phyloP scores from a whole-genome alignment of 768 basidiomycete species.

The Mycena kentingensis region DNA sequence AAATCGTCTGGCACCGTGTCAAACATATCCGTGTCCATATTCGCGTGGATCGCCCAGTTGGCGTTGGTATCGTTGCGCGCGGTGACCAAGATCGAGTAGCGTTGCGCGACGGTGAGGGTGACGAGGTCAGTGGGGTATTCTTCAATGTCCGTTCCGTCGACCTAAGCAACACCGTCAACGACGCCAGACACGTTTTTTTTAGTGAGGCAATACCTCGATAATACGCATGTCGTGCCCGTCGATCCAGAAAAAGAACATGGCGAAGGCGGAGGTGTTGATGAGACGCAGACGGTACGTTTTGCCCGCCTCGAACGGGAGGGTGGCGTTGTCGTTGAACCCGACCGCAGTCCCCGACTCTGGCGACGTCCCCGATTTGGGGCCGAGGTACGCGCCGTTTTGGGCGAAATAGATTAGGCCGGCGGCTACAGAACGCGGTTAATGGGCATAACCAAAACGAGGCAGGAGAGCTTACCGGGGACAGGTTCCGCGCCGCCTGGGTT shows the following conservation, averaged over 20 bases:
- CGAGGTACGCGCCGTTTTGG: conserved; percentile 71
- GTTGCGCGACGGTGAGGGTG: conserved; percentile 81
- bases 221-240: conserved; percentile 85
- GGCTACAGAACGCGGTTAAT: conserved; percentile 43
- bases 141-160: conserved; percentile 68
- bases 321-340: conserved; percentile 87
- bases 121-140: conserved; percentile 73
- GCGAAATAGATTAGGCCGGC: conserved; percentile 83
- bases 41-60: conserved; percentile 90
- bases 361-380: conserved; percentile 54
- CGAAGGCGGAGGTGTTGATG: conserved; percentile 78
- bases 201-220: conserved; percentile 83
- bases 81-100: conserved; percentile 90
- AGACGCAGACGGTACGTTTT: conserved; percentile 90
- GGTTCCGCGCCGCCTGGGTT: conserved; percentile 90
- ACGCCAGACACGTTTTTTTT: no score
- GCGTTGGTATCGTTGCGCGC: conserved; percentile 82
- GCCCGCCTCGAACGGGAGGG: conserved; percentile 80
- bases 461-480: conserved; percentile 61
- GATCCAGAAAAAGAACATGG: conserved; percentile 84
- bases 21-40: conserved; percentile 92
- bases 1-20: conserved; percentile 74
- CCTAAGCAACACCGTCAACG: conserved; percentile 3
- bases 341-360: conserved; percentile 56
- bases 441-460: neutral